Evolutionary conservation across 345 rosid species (phyloP).

Genomic region (Salix exigua): DNA sequence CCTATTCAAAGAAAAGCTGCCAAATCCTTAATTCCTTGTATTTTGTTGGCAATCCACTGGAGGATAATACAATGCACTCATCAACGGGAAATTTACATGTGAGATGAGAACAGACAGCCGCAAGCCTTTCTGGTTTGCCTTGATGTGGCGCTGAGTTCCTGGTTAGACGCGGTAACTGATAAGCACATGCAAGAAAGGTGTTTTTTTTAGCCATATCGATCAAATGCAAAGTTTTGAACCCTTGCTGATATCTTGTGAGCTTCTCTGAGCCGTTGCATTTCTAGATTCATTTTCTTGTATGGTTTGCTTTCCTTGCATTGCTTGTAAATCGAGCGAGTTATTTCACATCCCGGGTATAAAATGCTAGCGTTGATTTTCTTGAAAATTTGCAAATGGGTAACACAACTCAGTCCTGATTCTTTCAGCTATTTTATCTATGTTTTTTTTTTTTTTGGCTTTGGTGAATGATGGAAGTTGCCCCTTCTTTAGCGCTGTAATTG

Average conservation of each 20-base stretch:
- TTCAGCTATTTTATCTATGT: background rate
- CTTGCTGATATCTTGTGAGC: constrained; percentile 3
- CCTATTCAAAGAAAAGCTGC: constrained; percentile 57
- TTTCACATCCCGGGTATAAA: background rate
- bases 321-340: background rate
- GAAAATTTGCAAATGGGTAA: background rate
- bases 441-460: too few relatives aligned
- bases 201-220: constrained; percentile 6
- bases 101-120: constrained; percentile 1
- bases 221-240: constrained; percentile 2
- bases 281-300: background rate
- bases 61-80: constrained; percentile 5
- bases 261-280: constrained; percentile 14
- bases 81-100: background rate
- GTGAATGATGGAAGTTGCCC: background rate
- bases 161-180: constrained; percentile 3
- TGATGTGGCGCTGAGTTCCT: constrained; percentile 4
- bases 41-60: background rate
- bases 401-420: background rate
- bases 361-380: background rate
- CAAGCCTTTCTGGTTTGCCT: constrained; percentile 6
- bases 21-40: constrained; percentile 25
- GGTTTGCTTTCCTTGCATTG: constrained; percentile 13
- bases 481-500: background rate
- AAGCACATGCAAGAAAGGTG: constrained; percentile 9